Percentiles rank a stretch among this genome's conserved stretches.
phyloP scores from a whole-genome alignment of 2,329 filamentous ascomycete species.

The Helotiales sp. region DNA sequence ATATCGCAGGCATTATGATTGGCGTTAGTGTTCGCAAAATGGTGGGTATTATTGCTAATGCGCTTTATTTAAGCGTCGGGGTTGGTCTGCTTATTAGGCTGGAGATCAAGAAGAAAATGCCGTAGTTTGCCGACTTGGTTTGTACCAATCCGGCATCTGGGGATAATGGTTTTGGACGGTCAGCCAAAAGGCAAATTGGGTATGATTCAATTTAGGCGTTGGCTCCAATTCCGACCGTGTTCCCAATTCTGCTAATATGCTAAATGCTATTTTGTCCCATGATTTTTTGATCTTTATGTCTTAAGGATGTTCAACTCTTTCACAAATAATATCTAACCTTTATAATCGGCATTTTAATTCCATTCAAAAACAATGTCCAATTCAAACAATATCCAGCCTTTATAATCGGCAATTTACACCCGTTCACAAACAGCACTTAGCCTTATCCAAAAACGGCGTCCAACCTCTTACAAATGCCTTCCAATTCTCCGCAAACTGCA shows the following conservation, averaged over 20 bases:
- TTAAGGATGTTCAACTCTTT: neutral
- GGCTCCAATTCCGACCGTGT: no score
- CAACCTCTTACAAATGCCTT: neutral
- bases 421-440: neutral
- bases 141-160: no score
- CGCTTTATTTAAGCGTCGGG: neutral
- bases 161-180: no score
- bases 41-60: neutral
- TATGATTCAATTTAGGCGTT: no score
- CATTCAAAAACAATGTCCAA: neutral
- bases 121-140: no score
- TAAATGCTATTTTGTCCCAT: no score
- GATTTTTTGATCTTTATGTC: neutral
- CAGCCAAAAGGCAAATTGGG: no score
- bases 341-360: neutral
- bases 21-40: neutral
- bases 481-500: no score
- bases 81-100: neutral
- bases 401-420: constrained; percentile 1
- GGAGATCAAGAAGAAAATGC: no score
- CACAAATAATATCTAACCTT: neutral
- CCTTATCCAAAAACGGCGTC: neutral
- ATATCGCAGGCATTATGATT: neutral
- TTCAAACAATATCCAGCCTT: neutral
- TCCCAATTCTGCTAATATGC: no score